A percentile compares a stretch with the other conserved stretches of the same genome.
phyloP scores from a whole-genome alignment of 352 stramenopile genomes.

The Pythium scleroteichum region DNA sequence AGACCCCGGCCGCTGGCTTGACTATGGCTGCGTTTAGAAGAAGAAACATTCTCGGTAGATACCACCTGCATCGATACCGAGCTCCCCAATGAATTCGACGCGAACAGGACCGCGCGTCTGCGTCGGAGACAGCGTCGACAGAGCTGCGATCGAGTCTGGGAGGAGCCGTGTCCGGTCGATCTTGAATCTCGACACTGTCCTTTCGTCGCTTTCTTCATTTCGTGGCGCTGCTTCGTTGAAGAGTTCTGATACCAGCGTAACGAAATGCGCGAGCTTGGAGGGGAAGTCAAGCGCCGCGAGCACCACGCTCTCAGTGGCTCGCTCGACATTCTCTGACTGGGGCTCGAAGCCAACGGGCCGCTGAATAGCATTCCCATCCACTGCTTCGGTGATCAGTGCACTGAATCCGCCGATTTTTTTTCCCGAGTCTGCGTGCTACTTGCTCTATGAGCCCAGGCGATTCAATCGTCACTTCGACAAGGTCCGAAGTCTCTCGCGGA shows the following conservation, averaged over 20 bases:
- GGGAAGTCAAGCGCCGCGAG: conserved; percentile 9
- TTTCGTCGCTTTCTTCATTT: neutral
- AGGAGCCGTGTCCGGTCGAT: conserved; percentile 12
- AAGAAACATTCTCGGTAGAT: conserved; percentile 78
- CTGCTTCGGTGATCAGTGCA: too few relatives aligned
- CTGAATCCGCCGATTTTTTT: too few relatives aligned
- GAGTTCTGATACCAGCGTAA: neutral
- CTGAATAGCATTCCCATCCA: too few relatives aligned
- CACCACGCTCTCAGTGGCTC: neutral
- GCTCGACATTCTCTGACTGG: neutral
- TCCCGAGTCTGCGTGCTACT: too few relatives aligned
- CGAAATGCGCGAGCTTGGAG: conserved; percentile 18
- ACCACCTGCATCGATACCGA: conserved; percentile 68
- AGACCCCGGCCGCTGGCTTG: conserved; percentile 33
- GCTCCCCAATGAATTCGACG: conserved; percentile 71
- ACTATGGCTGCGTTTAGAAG: conserved; percentile 57
- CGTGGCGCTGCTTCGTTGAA: neutral
- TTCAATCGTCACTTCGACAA: neutral
- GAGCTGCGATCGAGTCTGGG: conserved; percentile 10
- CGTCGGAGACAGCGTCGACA: neutral
- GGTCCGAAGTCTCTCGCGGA: neutral
- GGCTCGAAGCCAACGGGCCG: too few relatives aligned
- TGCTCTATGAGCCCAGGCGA: neutral
- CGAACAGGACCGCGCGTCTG: conserved; percentile 27
- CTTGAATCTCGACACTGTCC: neutral